Evolutionary conservation across 805 yeast genomes (phyloP).

Genomic region (Zygosaccharomyces bailii): DNA sequence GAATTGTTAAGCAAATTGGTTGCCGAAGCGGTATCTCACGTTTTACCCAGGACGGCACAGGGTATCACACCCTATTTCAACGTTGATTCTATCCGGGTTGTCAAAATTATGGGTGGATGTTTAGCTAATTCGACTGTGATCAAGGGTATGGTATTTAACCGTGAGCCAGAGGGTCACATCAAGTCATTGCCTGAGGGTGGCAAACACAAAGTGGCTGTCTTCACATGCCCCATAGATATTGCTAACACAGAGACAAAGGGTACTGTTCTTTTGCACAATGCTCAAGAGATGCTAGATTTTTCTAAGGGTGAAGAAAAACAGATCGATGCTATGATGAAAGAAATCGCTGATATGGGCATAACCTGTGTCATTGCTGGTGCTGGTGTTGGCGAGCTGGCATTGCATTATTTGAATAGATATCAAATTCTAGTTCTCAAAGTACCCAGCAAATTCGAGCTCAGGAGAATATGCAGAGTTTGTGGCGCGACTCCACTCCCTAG

Average conservation of each 20-base stretch:
- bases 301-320: conserved; percentile 95
- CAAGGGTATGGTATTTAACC: conserved; percentile 97
- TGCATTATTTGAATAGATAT: conserved; percentile 87
- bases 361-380: conserved; percentile 92
- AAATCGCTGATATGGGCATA: conserved; percentile 79
- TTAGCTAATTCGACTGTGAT: conserved; percentile 71
- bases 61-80: conserved; percentile 52
- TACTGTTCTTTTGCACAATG: conserved; percentile 91
- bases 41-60: conserved; percentile 49
- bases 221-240: conserved; percentile 90
- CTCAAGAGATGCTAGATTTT: conserved; percentile 94
- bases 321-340: conserved; percentile 79
- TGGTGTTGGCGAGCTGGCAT: conserved; percentile 86
- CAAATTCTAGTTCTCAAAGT: conserved; percentile 82
- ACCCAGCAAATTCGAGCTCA: conserved; percentile 88
- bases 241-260: conserved; percentile 98
- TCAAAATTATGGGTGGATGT: conserved; percentile 92
- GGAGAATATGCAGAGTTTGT: conserved; percentile 92
- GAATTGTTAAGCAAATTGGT: conserved; percentile 72
- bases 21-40: conserved; percentile 76
- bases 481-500: conserved; percentile 96
- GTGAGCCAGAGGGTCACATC: conserved; percentile 92
- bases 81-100: conserved; percentile 91
- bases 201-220: conserved; percentile 84
- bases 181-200: conserved; percentile 50